Conservation (phyloP, 805 yeast species). For the Saccharomycopsis oosterbeekiorum region DNA sequence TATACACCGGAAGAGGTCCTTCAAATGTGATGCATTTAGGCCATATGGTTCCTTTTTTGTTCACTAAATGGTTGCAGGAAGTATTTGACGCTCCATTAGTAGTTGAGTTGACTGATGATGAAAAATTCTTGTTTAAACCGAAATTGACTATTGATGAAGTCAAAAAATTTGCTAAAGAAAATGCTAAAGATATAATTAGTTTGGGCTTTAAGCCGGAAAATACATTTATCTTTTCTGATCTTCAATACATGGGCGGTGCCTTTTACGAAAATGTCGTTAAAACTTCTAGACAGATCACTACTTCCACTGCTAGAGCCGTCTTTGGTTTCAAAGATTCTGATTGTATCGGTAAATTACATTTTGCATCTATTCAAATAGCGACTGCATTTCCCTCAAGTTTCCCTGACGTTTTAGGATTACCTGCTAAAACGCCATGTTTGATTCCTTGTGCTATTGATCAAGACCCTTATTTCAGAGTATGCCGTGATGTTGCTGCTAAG, state of each 20-base stretch:
- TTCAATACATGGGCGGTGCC: slow-evolving; percentile 85
- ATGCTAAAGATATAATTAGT: slow-evolving; percentile 87
- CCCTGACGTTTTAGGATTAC: slow-evolving; percentile 83
- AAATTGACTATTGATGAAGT: slow-evolving; percentile 84
- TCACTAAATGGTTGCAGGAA: slow-evolving; percentile 97
- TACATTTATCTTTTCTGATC: slow-evolving; percentile 90
- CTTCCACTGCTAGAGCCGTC: slow-evolving; percentile 94
- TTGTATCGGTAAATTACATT: slow-evolving; percentile 88
- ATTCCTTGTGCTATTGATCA: slow-evolving; percentile 99
- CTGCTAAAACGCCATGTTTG: slow-evolving; percentile 86
- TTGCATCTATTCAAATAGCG: slow-evolving; percentile 93
- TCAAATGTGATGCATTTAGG: slow-evolving; percentile 95
- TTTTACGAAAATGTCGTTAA: slow-evolving; percentile 92
- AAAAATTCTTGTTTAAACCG: slow-evolving; percentile 89
- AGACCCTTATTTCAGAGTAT: slow-evolving; percentile 95
- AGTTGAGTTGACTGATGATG: slow-evolving; percentile 92
- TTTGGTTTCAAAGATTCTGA: slow-evolving; percentile 94
- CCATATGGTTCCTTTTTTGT: slow-evolving; percentile 89
- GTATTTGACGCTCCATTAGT: slow-evolving; percentile 95
- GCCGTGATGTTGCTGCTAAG: slow-evolving; percentile 95
- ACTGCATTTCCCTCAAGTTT: slow-evolving; percentile 93
- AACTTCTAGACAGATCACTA: slow-evolving; percentile 88
- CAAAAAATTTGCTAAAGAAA: slow-evolving; percentile 65
- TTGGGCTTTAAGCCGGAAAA: slow-evolving; percentile 92
- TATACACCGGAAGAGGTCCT: slow-evolving; percentile 97